Evolutionary conservation across 139 green algal genomes (phyloP).

Genomic region (Closterium sp.): DNA sequence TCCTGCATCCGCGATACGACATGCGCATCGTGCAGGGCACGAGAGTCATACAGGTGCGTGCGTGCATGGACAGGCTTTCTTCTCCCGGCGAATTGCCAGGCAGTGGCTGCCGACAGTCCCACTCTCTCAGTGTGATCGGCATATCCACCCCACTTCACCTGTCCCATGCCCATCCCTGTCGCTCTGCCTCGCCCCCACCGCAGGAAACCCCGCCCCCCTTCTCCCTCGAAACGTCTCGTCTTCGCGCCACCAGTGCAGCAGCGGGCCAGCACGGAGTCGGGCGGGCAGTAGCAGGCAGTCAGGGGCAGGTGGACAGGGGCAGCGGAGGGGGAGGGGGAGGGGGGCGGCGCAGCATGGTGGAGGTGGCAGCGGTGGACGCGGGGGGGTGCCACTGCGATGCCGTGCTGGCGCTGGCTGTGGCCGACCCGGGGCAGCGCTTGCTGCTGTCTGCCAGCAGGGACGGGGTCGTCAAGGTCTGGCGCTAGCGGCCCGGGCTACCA

Average conservation of each 20-base stretch:
- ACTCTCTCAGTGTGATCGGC: neutral
- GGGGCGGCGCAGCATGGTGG: slow-evolving; percentile 1
- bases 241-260: neutral
- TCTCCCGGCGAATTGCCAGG: neutral
- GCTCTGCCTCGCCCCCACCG: no score
- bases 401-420: slow-evolving; percentile 32
- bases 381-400: slow-evolving; percentile 46
- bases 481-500: neutral
- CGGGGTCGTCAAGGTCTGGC: slow-evolving; percentile 81
- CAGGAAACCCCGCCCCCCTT: neutral
- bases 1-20: neutral
- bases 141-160: neutral
- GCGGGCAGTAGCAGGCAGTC: neutral
- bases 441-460: slow-evolving; percentile 73
- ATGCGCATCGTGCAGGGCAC: neutral
- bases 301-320: neutral
- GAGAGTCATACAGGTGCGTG: slow-evolving; percentile 33
- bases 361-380: slow-evolving; percentile 23
- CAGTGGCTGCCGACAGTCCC: neutral
- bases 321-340: neutral
- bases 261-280: no score
- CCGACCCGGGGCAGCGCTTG: slow-evolving; percentile 55
- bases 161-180: neutral
- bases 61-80: neutral
- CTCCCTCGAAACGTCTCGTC: neutral